Evolutionary conservation across 2,329 filamentous ascomycete species (phyloP), one percentile per base, ranked within the genome.

Genomic region (Epichloe amarillans): DNA sequence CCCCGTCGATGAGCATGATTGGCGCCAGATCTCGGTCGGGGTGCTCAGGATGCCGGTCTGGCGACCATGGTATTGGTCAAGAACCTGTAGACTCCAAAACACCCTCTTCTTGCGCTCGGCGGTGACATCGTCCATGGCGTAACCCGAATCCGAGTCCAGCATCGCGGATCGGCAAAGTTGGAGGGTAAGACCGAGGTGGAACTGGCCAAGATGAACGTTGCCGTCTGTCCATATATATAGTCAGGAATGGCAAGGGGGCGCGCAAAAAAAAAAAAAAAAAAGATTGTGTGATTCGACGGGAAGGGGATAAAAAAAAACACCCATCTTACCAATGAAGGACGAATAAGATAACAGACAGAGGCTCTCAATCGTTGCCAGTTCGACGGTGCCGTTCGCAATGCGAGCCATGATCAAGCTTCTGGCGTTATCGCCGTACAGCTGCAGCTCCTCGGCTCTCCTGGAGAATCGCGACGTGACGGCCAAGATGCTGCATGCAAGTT

Each of bases 161-260:
- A 70, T 71, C 7, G 73, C 73, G 0, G 73, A 72, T 8, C 71
- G 70, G 54, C 72, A 75, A 8, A 76, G 68, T 54, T 76, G 73
- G 38, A 72, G 67, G 1, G 70, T 71, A 11, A 76, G 66, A 8
- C 72, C 72, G 0, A 76, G 69, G 51, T 76, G 66, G 47, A 76
- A 76, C 47, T 72, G 71, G 14, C 73, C 73, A 0, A 75, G 66
- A 33, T 71, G 69, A 8, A 69, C 58, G 49, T 74, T 69, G 21
- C 73, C 73, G 52, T 76, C 73, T 75, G 11, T 5, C 45, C 3
- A 46, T 1, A 46, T 1, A 46, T 1, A 37, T 1, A 37, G 2
- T 2, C n/a, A 33, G 8, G 38, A 59, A 50, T 60, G 37, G 17
- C 36, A 17, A 30, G 47, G 39, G 10, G 19, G 26, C 11, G 39